Evolutionary conservation across 23 red algal genomes (phyloP), one percentile per base, ranked within the genome.

Genomic region (Gracilaria domingensis): DNA sequence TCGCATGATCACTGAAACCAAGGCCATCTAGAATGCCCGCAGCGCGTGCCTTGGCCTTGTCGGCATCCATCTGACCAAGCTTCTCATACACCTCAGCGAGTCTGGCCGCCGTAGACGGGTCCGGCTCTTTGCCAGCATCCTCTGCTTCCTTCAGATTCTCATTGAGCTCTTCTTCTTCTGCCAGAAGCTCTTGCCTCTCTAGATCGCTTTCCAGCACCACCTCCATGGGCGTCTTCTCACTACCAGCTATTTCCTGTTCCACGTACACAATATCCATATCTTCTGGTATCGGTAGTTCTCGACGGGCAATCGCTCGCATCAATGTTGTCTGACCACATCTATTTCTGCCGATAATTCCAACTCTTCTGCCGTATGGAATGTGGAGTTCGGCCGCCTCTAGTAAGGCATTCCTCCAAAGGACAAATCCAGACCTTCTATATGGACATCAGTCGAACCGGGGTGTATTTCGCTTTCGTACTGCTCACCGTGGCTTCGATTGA

Each of bases 321-420:
- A 99, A 89, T 48, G 93, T 95, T 23, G 89, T 94, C 81, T 99
- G 96, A 16, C 97, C 97, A 61, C 92, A 88, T 36, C 97, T 94
- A 87, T 99, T 99, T 45, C 97, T 76, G 23, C 93, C 97, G 35
- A 96, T 85, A 18, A 99, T 59, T 37, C 97, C 97, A 79, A 96
- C 93, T 32, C 91, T 85, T 67, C 93, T 87, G 9, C 97, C 97
- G 56, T 91, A 95, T 4, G 93, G 67, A 39, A 99, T 88, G 55
- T 92, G 67, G 26, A 99, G 84, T 26, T 47, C 77, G 17, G 93
- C 94, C 8, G 71, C 87, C n/a, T 89, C 85, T 47, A 96, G 62
- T 51, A 96, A 79, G 13, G 87, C 82, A 96, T 78, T 18, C 94
- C 94, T 32, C 94, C 94, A 91, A 96, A 96, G 0, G 94, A 62